A percentile compares a stretch with the other conserved stretches of the same genome.
Conservation (phyloP, 371 early-diverging fungal genomes). For the Rozella allomycis region DNA sequence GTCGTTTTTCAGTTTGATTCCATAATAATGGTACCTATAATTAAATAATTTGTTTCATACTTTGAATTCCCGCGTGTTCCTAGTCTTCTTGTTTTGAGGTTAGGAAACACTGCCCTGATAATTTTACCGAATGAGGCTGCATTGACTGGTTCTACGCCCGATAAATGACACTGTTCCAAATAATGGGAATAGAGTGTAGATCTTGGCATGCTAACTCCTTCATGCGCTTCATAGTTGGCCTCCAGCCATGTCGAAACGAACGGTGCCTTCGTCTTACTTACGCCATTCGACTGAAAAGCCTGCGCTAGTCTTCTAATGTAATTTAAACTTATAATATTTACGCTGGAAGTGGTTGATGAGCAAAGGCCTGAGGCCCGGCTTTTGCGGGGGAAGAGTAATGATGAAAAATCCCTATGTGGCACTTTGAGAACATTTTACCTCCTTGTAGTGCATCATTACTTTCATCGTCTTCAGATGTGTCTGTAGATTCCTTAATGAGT, state of each 20-base stretch:
- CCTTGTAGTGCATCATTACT: too few species aligned
- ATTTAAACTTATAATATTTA: too few species aligned
- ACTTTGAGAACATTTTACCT: too few species aligned
- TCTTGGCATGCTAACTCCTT: slow-evolving; percentile 33
- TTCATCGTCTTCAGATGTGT: too few species aligned
- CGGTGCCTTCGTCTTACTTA: background rate
- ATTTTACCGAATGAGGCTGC: slow-evolving; percentile 44
- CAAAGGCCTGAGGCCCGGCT: too few species aligned
- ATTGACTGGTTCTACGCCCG: slow-evolving; percentile 29
- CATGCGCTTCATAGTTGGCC: slow-evolving; percentile 25
- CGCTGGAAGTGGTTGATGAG: too few species aligned
- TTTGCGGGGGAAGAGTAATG: too few species aligned
- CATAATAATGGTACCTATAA: slow-evolving; percentile 35
- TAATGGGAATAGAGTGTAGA: slow-evolving; percentile 37
- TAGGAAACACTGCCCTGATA: slow-evolving; percentile 33
- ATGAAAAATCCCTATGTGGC: too few species aligned
- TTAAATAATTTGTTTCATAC: too few species aligned
- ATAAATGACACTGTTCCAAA: slow-evolving; percentile 15
- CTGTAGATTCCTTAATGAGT: too few species aligned
- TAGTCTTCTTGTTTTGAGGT: slow-evolving; percentile 33
- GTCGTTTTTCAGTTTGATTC: slow-evolving; percentile 8
- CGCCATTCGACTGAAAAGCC: too few species aligned
- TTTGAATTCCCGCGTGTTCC: slow-evolving; percentile 39
- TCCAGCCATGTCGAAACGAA: slow-evolving; percentile 8
- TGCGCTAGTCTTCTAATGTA: too few species aligned